These are phyloP conservation scores for Cardiospermum halicacabum DNA, from an alignment of 345 rosid species.

Conservation along the genomic window DNA sequence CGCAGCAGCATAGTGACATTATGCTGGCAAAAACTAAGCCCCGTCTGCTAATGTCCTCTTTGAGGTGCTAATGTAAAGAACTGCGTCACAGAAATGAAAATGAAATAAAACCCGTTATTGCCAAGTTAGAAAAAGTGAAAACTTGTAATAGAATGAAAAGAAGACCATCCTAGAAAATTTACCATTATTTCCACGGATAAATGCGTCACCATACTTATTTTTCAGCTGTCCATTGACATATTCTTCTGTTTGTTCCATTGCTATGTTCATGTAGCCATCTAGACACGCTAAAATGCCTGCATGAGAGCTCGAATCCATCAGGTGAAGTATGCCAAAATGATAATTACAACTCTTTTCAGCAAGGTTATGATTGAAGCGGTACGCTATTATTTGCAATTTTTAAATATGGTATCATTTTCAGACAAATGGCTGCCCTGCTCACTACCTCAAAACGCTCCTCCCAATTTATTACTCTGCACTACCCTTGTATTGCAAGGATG, in stretches of 20 bases:
- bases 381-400: too few species aligned
- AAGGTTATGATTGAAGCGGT: too few species aligned
- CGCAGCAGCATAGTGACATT: neutral
- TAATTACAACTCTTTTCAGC: too few species aligned
- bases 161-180: neutral
- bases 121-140: conserved; percentile 14
- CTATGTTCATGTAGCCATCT: conserved; percentile 96
- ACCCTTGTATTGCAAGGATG: neutral
- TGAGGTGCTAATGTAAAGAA: conserved; percentile 88
- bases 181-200: conserved; percentile 95
- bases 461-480: neutral
- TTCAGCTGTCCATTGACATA: conserved; percentile 91
- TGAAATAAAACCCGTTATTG: neutral
- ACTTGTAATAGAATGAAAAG: conserved; percentile 2
- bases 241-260: conserved; percentile 97
- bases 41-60: conserved; percentile 80
- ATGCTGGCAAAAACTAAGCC: conserved; percentile 22
- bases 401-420: too few species aligned
- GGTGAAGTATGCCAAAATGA: too few species aligned
- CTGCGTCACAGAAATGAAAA: conserved; percentile 39
- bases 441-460: too few species aligned
- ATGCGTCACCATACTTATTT: conserved; percentile 93
- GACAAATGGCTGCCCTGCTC: too few species aligned
- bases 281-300: conserved; percentile 81
- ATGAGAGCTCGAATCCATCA: neutral